Evolutionary conservation across 2,329 filamentous ascomycete species (phyloP), one percentile per base, ranked within the genome.

Genomic region (Fonsecaea pedrosoi): DNA sequence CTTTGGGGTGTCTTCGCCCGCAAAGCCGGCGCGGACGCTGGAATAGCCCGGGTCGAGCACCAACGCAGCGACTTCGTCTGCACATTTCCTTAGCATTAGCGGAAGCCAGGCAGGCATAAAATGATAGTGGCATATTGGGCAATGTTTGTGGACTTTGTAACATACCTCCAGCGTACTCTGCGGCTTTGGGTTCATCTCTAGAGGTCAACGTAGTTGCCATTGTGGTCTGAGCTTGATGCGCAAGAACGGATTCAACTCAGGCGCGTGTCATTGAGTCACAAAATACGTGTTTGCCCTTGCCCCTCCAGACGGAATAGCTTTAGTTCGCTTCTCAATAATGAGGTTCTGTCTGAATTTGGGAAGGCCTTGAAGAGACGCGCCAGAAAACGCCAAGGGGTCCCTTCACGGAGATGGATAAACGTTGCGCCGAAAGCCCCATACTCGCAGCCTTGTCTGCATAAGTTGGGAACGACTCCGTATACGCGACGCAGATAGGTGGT

Each of bases 1-100:
- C 83, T 98, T 98, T 73, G 95, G 95, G 0, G 93, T 90, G 81
- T 99, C 95, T 86, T 99, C 96, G 76, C 96, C 95, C 12, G 96
- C 96, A 76, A 98, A 99, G 66, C 95, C 95, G 67, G 94, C 95
- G 80, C 96, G 93, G 48, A 92, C 94, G 73, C 89, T 90, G 76
- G 91, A 92, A 82, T 93, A 97, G 69, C 96, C 95, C 2, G 95
- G 92, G 77, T 99, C 95, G 76, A 99, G 92, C 42, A 99, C 92
- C 73, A 99, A 91, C 60, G 96, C 96, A 40, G 94, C 96, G 71
- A 99, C 94, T 83, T 99, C 95, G 84, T 99, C 95, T 97, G 74
- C 53, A 15, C 54, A 21, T 34, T 12, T 34, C 38, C 12, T 32
- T 30, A 30, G 32, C 12, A 30, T 65, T 30, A 65, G 55, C 37